phyloP scores from a whole-genome alignment of 352 stramenopile genomes.

The Sclerospora graminicola region DNA sequence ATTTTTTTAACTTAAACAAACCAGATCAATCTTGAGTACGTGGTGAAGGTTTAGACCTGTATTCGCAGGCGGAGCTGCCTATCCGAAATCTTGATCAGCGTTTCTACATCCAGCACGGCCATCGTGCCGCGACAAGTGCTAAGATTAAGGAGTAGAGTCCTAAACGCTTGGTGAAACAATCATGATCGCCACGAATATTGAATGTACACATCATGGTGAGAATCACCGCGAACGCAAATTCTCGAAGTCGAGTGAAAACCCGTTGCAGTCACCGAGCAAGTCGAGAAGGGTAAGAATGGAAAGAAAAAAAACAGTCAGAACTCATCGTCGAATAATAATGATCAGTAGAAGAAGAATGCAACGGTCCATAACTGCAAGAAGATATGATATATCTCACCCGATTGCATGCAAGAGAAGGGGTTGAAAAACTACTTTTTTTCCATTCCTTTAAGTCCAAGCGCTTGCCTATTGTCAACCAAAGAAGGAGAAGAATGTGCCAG shows the following conservation, averaged over 20 bases:
- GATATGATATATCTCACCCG: background rate
- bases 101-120: slow-evolving; percentile 2
- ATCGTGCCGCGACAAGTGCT: background rate
- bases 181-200: slow-evolving; percentile 3
- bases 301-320: background rate
- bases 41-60: background rate
- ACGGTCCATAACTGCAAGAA: background rate
- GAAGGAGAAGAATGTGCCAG: background rate
- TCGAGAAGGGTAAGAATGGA: background rate
- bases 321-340: background rate
- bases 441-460: slow-evolving; percentile 1
- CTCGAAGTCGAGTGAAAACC: background rate
- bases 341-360: background rate
- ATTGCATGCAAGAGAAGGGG: background rate
- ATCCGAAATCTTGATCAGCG: background rate
- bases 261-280: background rate
- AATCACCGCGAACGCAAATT: background rate
- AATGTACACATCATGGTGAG: slow-evolving; percentile 1
- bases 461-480: background rate
- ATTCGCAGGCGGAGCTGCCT: background rate
- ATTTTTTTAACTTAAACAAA: background rate
- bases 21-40: background rate
- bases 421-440: slow-evolving; percentile 1
- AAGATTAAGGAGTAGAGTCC: slow-evolving; percentile 2
- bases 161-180: background rate